These are phyloP conservation scores for Boletus sensibilis DNA, from an alignment of 768 basidiomycete genomes.

Conservation along the genomic window DNA sequence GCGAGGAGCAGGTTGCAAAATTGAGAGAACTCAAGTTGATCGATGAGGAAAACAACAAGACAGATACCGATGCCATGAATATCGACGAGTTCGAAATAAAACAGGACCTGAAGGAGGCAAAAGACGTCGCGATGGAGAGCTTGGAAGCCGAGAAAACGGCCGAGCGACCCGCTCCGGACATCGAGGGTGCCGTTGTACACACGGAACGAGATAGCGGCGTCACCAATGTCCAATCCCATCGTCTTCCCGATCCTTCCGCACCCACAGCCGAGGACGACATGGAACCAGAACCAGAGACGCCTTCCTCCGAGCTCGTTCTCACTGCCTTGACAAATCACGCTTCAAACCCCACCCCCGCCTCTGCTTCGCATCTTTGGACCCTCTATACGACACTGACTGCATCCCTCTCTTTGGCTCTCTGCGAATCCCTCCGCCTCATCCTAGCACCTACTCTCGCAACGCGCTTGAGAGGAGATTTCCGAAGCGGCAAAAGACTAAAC, in stretches of 20 bases:
- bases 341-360: conserved; percentile 22
- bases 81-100: conserved; percentile 36
- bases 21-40: conserved; percentile 77
- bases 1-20: conserved; percentile 78
- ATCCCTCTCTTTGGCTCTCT: conserved; percentile 86
- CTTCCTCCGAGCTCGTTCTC: conserved; percentile 23
- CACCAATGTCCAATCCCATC: conserved; percentile 3
- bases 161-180: conserved; percentile 28
- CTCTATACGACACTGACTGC: conserved; percentile 88
- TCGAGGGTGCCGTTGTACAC: conserved; percentile 51
- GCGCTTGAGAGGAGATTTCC: conserved; percentile 93
- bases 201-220: conserved; percentile 19
- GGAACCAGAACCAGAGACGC: conserved; percentile 17
- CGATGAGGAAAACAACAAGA: conserved; percentile 53
- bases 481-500: conserved; percentile 94
- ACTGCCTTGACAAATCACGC: conserved; percentile 18
- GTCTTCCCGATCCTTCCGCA: conserved; percentile 26
- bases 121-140: conserved; percentile 24
- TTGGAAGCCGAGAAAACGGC: conserved; percentile 31
- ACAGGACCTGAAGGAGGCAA: conserved; percentile 28
- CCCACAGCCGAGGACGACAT: conserved; percentile 31
- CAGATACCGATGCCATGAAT: conserved; percentile 46
- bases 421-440: conserved; percentile 95
- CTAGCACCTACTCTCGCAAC: conserved; percentile 94
- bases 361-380: conserved; percentile 80